Percentiles rank a stretch among this genome's conserved stretches.
Evolutionary conservation across 345 rosid genomes (phyloP).

Genomic region (Hevea brasiliensis): DNA sequence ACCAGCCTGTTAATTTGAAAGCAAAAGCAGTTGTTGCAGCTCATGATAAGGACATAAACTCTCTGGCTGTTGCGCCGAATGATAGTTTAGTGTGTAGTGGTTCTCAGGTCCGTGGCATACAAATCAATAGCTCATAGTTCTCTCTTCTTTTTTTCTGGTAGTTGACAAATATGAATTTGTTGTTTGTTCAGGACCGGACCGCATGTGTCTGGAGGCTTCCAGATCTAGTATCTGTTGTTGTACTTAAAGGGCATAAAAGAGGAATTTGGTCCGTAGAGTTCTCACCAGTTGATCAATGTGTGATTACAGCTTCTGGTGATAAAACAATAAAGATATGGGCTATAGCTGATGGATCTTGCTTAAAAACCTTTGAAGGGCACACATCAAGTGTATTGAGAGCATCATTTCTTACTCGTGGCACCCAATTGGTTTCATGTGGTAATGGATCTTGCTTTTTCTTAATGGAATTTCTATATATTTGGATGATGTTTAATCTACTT

Average conservation of each 20-base stretch:
- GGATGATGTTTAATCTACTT: slow-evolving; percentile 13
- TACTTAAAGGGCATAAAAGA: slow-evolving; percentile 84
- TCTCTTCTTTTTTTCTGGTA: not conserved
- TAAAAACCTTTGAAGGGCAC: slow-evolving; percentile 96
- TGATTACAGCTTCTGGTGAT: slow-evolving; percentile 94
- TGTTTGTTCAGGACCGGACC: slow-evolving; percentile 76
- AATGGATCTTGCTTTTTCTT: slow-evolving; percentile 27
- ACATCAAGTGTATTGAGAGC: slow-evolving; percentile 86
- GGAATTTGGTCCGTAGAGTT: slow-evolving; percentile 97
- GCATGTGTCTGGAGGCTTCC: slow-evolving; percentile 96
- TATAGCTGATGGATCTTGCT: slow-evolving; percentile 87
- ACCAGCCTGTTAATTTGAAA: slow-evolving; percentile 67
- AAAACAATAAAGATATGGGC: slow-evolving; percentile 91
- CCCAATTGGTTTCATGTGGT: slow-evolving; percentile 92
- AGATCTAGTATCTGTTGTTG: slow-evolving; percentile 74
- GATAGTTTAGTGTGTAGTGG: slow-evolving; percentile 91
- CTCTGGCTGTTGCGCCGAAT: slow-evolving; percentile 84
- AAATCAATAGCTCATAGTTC: not conserved
- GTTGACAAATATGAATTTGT: slow-evolving; percentile 4
- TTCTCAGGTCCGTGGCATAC: slow-evolving; percentile 65
- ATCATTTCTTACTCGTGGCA: slow-evolving; percentile 83
- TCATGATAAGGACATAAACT: slow-evolving; percentile 89
- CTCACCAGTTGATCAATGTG: slow-evolving; percentile 94
- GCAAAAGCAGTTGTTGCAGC: slow-evolving; percentile 91
- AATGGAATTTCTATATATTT: not conserved